Base-by-base conservation (phyloP, 2,329 filamentous ascomycete genomes). In the Colletotrichum cuscutae region DNA sequence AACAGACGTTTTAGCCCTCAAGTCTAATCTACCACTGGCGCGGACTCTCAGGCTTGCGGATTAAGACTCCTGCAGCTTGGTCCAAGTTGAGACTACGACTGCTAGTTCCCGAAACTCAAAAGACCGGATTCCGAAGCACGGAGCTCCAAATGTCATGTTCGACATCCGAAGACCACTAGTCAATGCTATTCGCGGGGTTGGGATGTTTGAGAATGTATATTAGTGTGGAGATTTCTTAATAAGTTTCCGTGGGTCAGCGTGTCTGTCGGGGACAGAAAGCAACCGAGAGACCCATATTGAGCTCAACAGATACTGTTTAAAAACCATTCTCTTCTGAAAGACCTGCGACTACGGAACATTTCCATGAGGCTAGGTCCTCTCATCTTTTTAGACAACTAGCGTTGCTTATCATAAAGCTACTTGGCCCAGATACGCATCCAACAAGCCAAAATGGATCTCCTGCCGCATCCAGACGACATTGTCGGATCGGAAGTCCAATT, bases 401-500 rank as follows among this genome's bases (percentile, higher is more conserved):
- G 3, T n/a, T 19, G 1, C 19, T n/a, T 49, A 19, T 49, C 42
- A 49, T 19, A n/a, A 3, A 49, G 42, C 19, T 7, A 49, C 42
- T 49, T 49, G 8, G 15, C 19, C 42, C 42, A 8, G 11, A 56
- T 11, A 13, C 53, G 11, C 53, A 24, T 28, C 13, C 53, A 28
- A 24, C 8, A 24, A 61, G 37, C 22, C 24, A 61, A 15, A 8
- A 61, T 61, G 58, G 19, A 28, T 37, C 15, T 15, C 5, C 37
- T 61, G 22, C 58, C 58, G 5, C 26, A 58, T n/a, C 67, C 67
- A 15, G 54, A 65, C 19, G 61, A 70, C 24, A n/a, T 46, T n/a
- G n/a, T n/a, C n/a, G n/a, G n/a, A n/a, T n/a, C n/a, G n/a, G n/a
- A n/a, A n/a, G n/a, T n/a, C n/a, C n/a, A n/a, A n/a, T n/a, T n/a